phyloP scores from a whole-genome alignment of 163 green algal genomes.

The Trebouxiophyceae sp. region DNA sequence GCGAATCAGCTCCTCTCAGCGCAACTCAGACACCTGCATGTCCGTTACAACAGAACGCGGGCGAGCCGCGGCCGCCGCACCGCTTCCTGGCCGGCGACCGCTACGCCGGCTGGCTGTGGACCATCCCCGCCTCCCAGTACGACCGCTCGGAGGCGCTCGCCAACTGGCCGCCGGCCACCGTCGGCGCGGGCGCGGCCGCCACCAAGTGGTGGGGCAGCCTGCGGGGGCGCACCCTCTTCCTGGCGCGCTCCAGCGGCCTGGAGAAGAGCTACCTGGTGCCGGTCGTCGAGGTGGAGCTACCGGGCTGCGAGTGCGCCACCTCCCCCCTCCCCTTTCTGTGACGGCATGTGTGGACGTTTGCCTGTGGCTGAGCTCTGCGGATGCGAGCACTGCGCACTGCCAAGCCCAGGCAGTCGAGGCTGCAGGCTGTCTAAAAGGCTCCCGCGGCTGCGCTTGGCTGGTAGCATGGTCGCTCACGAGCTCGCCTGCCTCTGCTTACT shows the following conservation, averaged over 20 bases:
- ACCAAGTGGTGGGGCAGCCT: constrained; percentile 18
- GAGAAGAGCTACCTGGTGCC: constrained; percentile 2
- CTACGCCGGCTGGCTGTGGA: constrained; percentile 36
- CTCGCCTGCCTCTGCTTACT: too few relatives aligned
- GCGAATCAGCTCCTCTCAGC: too few relatives aligned
- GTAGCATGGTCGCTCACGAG: neutral
- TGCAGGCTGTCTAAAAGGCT: neutral
- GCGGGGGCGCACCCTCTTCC: constrained; percentile 6
- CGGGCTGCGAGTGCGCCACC: constrained; percentile 20
- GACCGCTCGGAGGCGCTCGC: constrained; percentile 14
- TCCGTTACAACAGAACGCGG: too few relatives aligned
- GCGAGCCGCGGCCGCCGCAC: constrained; percentile 17
- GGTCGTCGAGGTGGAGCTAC: constrained; percentile 29
- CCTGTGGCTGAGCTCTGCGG: neutral
- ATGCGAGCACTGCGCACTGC: neutral
- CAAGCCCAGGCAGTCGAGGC: neutral
- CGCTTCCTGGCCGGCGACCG: constrained; percentile 5
- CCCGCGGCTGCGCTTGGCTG: neutral
- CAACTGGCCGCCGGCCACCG: constrained; percentile 21
- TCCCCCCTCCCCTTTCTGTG: neutral
- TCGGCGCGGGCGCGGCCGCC: neutral
- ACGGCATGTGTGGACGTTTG: neutral
- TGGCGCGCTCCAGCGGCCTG: constrained; percentile 3
- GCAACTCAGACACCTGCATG: too few relatives aligned
- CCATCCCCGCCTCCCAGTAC: constrained; percentile 13